phyloP scores from a whole-genome alignment of 225 moss, liverwort and hornwort genomes.

The Marchantia polymorpha region DNA sequence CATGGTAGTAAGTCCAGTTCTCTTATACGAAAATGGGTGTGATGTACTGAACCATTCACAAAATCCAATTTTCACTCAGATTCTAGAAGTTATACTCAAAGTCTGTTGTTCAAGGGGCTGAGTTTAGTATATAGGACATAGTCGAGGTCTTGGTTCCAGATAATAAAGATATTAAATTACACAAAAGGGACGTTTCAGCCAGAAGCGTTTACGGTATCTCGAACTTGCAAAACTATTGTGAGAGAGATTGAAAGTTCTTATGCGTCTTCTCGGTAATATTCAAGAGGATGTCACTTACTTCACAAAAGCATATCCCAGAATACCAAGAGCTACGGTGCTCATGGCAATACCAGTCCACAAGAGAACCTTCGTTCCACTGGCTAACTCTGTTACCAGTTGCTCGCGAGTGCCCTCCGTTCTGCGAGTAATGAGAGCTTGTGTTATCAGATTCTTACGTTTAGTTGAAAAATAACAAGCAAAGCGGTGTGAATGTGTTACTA shows the following conservation, averaged over 20 bases:
- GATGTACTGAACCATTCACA: no score
- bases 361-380: slow-evolving; percentile 52
- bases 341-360: slow-evolving; percentile 67
- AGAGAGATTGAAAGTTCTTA: background rate
- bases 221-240: background rate
- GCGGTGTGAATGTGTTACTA: no score
- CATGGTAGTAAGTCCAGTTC: no score
- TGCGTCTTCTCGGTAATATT: background rate
- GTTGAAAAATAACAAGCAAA: background rate
- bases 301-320: slow-evolving; percentile 56
- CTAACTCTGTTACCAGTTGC: slow-evolving; percentile 57
- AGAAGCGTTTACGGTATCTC: no score
- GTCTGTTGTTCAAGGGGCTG: no score
- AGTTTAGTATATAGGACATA: no score
- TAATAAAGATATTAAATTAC: no score
- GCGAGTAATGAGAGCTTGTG: background rate
- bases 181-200: no score
- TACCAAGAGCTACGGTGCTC: slow-evolving; percentile 47
- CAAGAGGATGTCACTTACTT: slow-evolving; percentile 41
- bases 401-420: slow-evolving; percentile 50
- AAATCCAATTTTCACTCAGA: no score
- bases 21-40: no score
- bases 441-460: background rate
- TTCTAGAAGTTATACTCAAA: no score
- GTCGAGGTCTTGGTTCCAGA: no score